Percentiles rank a stretch among this genome's conserved stretches.
phyloP scores from a whole-genome alignment of 2,329 filamentous ascomycete genomes.

The Diplodia sapinea region DNA sequence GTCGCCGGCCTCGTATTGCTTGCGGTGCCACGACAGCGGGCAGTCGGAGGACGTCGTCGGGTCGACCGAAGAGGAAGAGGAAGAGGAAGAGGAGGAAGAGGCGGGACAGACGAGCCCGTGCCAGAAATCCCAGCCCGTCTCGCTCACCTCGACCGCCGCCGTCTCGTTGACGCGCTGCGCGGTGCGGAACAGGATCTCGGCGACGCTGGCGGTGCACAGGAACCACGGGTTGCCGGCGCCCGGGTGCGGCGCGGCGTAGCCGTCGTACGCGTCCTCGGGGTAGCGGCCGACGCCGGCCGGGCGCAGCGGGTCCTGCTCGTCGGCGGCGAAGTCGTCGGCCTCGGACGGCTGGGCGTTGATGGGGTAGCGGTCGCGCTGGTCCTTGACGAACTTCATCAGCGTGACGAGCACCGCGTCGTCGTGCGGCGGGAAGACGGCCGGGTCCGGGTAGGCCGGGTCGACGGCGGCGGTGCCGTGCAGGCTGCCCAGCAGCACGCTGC shows the following conservation, averaged over 20 bases:
- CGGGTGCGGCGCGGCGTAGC: conserved; percentile 41
- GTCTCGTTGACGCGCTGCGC: conserved; percentile 41
- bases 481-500: conserved; percentile 47
- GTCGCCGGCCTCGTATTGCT: conserved; percentile 39
- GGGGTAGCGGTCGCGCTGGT: conserved; percentile 47
- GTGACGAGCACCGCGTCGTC: conserved; percentile 48
- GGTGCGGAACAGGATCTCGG: conserved; percentile 49
- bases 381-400: conserved; percentile 43
- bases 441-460: conserved; percentile 58
- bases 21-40: conserved; percentile 28
- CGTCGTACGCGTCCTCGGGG: conserved; percentile 52
- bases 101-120: conserved; percentile 39
- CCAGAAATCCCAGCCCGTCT: conserved; percentile 47
- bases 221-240: conserved; percentile 51
- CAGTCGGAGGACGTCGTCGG: not conserved
- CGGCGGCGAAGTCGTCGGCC: conserved; percentile 23
- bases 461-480: conserved; percentile 48
- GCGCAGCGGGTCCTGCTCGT: conserved; percentile 68
- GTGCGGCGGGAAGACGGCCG: conserved; percentile 42
- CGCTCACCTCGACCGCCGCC: conserved; percentile 42
- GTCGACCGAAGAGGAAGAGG: not conserved
- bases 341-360: conserved; percentile 44
- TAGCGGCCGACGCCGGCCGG: conserved; percentile 52
- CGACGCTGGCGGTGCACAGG: conserved; percentile 51
- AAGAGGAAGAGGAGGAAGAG: not conserved